Evolutionary conservation across 1,284 basidiomycete genomes (phyloP), one percentile per base, ranked within the genome.

Genomic region (Heliocybe sulcata): DNA sequence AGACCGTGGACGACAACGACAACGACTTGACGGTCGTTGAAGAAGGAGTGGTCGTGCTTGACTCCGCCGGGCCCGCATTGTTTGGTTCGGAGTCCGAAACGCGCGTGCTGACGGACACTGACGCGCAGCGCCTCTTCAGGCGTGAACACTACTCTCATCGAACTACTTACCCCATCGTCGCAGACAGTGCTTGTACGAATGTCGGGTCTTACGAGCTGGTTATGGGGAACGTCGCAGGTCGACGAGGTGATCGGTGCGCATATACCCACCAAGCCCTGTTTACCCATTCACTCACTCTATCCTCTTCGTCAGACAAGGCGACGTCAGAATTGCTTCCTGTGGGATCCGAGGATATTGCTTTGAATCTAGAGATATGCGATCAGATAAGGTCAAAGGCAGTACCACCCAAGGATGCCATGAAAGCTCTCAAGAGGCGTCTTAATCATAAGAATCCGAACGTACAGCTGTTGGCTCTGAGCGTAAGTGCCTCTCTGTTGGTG

Each of bases 371-470:
- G 67, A 92, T 98, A 76, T 94, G 93, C 61, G 96, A 99, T 72
- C 88, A 96, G 72, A 94, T 99, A 66, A 83, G 94, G 55, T 93
- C 94, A 16, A 96, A 96, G 74, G 85, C 89, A 45, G 90, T 91
- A 0, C 81, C 82, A 23, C 85, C 94, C 10, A 90, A 90, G 68
- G 85, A 90, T 58, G 91, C 96, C 1, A 91, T 95, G 86, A 87
- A 89, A 58, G 84, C 90, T 35, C 77, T 99, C 64, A 94, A 95
- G 71, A 81, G 85, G 33, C 81, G 96, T 42, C 74, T 99, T 51
- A 86, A 87, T 61, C 92, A 98, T 74, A 90, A 91, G 81, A 99
- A 99, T 69, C 95, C 94, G 1, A 97, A 98, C 62, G 94, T 98
- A 10, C 93, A 95, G 69, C 77, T 97, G 49, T 78, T 96, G 55